Evolutionary conservation across 495 filamentous ascomycete species (phyloP), one percentile per base, ranked within the genome.

Genomic region (Podospora conica): DNA sequence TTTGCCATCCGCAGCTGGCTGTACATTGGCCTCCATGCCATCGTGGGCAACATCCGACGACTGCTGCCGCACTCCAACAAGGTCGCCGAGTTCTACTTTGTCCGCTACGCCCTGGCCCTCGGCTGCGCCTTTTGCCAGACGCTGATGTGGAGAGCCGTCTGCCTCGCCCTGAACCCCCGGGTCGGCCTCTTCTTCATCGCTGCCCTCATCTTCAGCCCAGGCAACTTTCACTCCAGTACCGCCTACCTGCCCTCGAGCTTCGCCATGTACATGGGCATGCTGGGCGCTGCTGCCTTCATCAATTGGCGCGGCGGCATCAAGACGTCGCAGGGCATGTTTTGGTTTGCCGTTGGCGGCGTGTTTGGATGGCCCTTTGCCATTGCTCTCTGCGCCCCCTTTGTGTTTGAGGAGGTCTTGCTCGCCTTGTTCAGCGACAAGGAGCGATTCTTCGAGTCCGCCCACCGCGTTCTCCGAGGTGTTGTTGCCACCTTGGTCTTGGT

Each of bases 1-100:
- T 98, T 91, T 75, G 91, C 91, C 29, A 96, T 99, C 71, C 89
- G 96, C 63, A 97, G 92, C 79, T 99, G 96, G 96, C 83, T 91
- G 29, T 99, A 99, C 74, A 81, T 96, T 25, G 87, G 82, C n/a
- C 76, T 97, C 9, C 94, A 99, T 79, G 90, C 92, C 57, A 70
- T 88, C 53, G 75, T 90, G 55, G 88, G 86, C 11, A 90, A 86
- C 65, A 58, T 90, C 9, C 82, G 86, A 20, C 85, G 88, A 9
- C 69, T 91, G 11, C 71, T 92, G 4, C 84, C 90, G 6, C 81
- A 82, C 58, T 77, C 81, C 12, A 81, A 76, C 64, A 88, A 87
- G 79, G 63, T 82, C 11, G 80, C 84, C 60, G 89, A 96, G 67
- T 98, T 99, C 83, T 96, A 96, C 77, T 86, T 89, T 63, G 84